Evolutionary conservation across 768 basidiomycete species (phyloP).

Genomic region (Mycena rosella): DNA sequence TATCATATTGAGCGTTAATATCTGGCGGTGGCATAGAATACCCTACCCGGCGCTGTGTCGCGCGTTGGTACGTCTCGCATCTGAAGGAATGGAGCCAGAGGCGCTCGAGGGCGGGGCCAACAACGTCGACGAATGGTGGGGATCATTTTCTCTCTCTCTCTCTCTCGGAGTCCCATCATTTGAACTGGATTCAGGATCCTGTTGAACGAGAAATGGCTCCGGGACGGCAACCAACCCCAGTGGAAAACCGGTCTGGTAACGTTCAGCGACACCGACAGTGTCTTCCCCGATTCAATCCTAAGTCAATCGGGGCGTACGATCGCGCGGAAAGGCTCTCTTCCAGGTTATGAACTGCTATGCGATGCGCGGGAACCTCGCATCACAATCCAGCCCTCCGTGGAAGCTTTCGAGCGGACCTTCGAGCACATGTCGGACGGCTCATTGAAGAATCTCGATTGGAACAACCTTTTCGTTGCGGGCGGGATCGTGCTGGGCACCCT

Average conservation of each 20-base stretch:
- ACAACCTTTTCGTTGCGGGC: slow-evolving; percentile 22
- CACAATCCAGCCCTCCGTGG: slow-evolving; percentile 21
- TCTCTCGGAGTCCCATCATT: no score
- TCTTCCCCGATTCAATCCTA: slow-evolving; percentile 7
- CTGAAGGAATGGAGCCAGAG: no score
- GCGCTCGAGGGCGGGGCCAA: no score
- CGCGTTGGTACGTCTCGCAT: no score
- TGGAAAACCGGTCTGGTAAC: slow-evolving; percentile 27
- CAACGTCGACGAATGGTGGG: no score
- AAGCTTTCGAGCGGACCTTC: slow-evolving; percentile 14
- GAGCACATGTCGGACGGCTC: slow-evolving; percentile 25
- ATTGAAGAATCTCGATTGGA: slow-evolving; percentile 23
- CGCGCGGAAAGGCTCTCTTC: slow-evolving; percentile 1
- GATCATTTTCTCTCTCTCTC: no score
- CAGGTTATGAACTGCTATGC: slow-evolving; percentile 15
- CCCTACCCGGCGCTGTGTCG: no score
- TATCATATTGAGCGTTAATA: no score
- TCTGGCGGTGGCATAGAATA: no score
- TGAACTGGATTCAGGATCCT: slow-evolving; percentile 18
- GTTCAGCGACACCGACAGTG: slow-evolving; percentile 4
- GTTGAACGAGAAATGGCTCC: slow-evolving; percentile 23
- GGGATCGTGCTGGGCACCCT: slow-evolving; percentile 20
- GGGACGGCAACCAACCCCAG: background rate
- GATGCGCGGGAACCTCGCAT: slow-evolving; percentile 7
- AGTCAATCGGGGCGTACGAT: slow-evolving; percentile 2